Conservation (phyloP, 2,329 filamentous ascomycete genomes). For the Amauroascus verrucosus region DNA sequence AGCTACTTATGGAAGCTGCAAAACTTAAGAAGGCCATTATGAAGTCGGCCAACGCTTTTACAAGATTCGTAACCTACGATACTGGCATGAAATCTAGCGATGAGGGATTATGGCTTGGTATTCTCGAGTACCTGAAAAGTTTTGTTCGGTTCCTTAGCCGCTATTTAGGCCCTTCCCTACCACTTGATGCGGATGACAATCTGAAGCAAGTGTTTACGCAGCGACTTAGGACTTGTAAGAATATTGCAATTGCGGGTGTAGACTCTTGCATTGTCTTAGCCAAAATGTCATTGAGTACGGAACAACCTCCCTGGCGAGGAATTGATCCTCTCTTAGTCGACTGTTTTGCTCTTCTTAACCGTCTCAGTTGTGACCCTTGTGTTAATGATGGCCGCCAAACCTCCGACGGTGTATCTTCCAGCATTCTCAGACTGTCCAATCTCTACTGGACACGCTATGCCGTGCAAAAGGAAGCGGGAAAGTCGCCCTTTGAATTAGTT, state of each 20-base stretch:
- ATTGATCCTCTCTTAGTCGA: slow-evolving; percentile 29
- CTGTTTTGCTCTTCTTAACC: slow-evolving; percentile 29
- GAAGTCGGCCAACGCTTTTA: slow-evolving; percentile 18
- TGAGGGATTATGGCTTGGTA: slow-evolving; percentile 18
- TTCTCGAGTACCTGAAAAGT: slow-evolving; percentile 30
- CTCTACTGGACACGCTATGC: slow-evolving; percentile 40
- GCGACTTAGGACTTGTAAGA: slow-evolving; percentile 26
- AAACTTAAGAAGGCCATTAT: slow-evolving; percentile 36
- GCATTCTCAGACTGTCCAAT: slow-evolving; percentile 36
- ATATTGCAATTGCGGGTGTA: slow-evolving; percentile 31
- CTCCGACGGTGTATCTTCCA: slow-evolving; percentile 18
- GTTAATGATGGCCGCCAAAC: slow-evolving; percentile 6
- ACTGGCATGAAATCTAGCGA: neutral
- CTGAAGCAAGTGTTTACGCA: slow-evolving; percentile 27
- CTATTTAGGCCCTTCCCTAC: slow-evolving; percentile 29
- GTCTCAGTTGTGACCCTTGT: slow-evolving; percentile 16
- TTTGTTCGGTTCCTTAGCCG: slow-evolving; percentile 35
- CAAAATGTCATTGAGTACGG: slow-evolving; percentile 30
- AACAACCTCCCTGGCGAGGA: slow-evolving; percentile 31
- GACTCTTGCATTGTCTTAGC: slow-evolving; percentile 34
- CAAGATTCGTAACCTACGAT: slow-evolving; percentile 18
- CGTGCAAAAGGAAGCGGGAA: slow-evolving; percentile 32
- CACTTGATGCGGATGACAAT: slow-evolving; percentile 22
- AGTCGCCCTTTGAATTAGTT: slow-evolving; percentile 28
- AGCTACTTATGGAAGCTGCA: slow-evolving; percentile 35